Conservation (phyloP, 1,284 basidiomycete species). For the Pseudozyma pruni region DNA sequence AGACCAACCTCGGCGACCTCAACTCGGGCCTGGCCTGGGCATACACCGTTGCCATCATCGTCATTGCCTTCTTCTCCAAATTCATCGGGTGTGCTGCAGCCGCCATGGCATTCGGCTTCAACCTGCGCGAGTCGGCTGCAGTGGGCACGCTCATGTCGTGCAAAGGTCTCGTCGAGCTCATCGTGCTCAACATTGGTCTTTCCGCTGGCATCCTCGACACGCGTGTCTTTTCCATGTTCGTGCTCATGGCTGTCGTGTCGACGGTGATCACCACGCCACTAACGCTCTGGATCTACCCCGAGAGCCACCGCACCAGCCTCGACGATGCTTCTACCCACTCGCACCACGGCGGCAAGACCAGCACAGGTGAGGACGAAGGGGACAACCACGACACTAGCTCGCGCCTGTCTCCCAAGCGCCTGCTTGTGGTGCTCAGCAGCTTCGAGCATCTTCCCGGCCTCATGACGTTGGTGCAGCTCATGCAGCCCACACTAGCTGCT, state of each 20-base stretch:
- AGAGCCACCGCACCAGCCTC: conserved; percentile 52
- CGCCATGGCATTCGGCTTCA: conserved; percentile 78
- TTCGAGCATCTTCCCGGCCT: conserved; percentile 80
- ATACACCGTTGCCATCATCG: conserved; percentile 82
- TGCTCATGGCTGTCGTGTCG: conserved; percentile 83
- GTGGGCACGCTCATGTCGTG: conserved; percentile 92
- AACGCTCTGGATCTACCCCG: conserved; percentile 81
- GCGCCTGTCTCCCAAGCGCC: conserved; percentile 68
- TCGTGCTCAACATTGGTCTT: conserved; percentile 91
- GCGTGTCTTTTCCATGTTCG: conserved; percentile 82
- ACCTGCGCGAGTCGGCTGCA: conserved; percentile 81
- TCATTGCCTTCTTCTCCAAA: conserved; percentile 84
- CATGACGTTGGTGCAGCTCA: conserved; percentile 72
- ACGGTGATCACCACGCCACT: conserved; percentile 90
- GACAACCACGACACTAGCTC: conserved; percentile 25
- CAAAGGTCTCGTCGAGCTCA: conserved; percentile 81
- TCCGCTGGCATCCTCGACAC: conserved; percentile 80
- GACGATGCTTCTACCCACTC: conserved; percentile 34
- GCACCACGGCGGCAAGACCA: conserved; percentile 27
- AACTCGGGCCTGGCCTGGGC: conserved; percentile 76
- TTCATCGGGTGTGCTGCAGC: conserved; percentile 72
- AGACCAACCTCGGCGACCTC: conserved; percentile 79
- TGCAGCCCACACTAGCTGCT: conserved; percentile 67
- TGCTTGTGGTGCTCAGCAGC: conserved; percentile 88
- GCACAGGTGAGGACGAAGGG: conserved; percentile 31